A percentile compares a stretch with the other conserved stretches of the same genome.
Conservation (phyloP, 805 yeast genomes). For the Sugiyamaella boreocaroliniensis region DNA sequence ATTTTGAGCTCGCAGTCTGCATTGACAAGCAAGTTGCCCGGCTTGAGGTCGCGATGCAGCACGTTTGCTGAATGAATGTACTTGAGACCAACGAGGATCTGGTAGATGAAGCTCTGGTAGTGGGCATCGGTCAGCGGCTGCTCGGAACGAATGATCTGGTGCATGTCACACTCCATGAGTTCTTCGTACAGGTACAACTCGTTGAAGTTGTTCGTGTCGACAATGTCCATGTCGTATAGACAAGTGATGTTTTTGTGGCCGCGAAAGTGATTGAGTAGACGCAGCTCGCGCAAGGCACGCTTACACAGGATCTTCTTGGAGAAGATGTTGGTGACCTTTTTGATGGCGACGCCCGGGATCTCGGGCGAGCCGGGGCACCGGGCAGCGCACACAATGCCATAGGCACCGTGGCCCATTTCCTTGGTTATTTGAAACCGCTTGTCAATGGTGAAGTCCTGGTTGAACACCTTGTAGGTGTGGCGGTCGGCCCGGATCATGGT, state of each 20-base stretch:
- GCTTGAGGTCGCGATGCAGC: conserved; percentile 89
- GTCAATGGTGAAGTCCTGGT: conserved; percentile 91
- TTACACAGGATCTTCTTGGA: conserved; percentile 86
- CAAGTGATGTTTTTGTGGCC: conserved; percentile 97
- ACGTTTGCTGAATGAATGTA: conserved; percentile 91
- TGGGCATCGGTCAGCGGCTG: conserved; percentile 93
- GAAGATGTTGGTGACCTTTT: conserved; percentile 92
- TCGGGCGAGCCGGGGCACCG: conserved; percentile 64
- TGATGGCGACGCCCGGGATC: conserved; percentile 86
- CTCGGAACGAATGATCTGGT: conserved; percentile 89
- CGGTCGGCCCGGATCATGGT: conserved; percentile 20
- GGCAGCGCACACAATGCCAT: conserved; percentile 95
- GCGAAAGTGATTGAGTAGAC: conserved; percentile 82
- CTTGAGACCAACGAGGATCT: conserved; percentile 81
- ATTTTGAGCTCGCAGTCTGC: conserved; percentile 95
- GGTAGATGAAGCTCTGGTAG: conserved; percentile 88
- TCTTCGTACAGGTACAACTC: conserved; percentile 93
- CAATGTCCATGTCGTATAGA: conserved; percentile 87
- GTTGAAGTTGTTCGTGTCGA: conserved; percentile 71
- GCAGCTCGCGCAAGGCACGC: conserved; percentile 84
- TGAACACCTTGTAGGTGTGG: conserved; percentile 56
- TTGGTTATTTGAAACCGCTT: conserved; percentile 80
- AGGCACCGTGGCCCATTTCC: conserved; percentile 97
- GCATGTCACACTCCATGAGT: conserved; percentile 98
- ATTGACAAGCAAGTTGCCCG: conserved; percentile 85